Evolutionary conservation across 305 asterid genomes (phyloP), one percentile per base, ranked within the genome.

Genomic region (Plantago rigida): DNA sequence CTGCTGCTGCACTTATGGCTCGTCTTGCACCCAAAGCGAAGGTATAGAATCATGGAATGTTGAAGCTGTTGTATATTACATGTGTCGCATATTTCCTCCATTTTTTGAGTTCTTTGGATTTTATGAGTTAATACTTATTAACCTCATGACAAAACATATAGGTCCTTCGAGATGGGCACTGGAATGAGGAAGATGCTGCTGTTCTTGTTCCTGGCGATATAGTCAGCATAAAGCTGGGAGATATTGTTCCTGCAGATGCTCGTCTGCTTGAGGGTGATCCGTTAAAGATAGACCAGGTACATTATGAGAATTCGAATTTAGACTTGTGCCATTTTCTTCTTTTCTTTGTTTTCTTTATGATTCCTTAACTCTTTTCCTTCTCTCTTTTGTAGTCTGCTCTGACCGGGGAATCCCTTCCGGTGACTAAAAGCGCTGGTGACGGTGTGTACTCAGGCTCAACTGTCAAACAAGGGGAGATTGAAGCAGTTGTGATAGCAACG

Each of bases 391-490:
- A 87, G 94, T 87, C 95, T 71, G 84, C 95, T 68, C 70, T 87
- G 44, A 87, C 95, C 0, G 95, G 95, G 63, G 95, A 87, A 67
- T 86, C 92, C 68, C 85, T 86, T 53, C 88, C 94, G 0, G 89
- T 70, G 64, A 75, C 89, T 0, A 87, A 87, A 66, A 66, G 72
- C 50, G 81, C 95, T 4, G 82, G 88, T 15, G 88, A 87, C 66
- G 87, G 87, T 50, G 90, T 84, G 45, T 87, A 81, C 72, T 81
- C 95, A 6, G 93, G 95, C 5, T 87, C 95, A 54, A 87, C 89
- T 36, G 87, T 87, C 68, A 87, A 82, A 71, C 95, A 87, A 60
- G 94, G 95, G 39, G 95, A 87, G 78, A 87, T 87, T 61, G 95
- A 87, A 13, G 95, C 89, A 10, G 60, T 87, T 63, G 94, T 87